Base-by-base conservation (phyloP, 176 grass and related monocot genomes). In the Eleusine coracana region DNA sequence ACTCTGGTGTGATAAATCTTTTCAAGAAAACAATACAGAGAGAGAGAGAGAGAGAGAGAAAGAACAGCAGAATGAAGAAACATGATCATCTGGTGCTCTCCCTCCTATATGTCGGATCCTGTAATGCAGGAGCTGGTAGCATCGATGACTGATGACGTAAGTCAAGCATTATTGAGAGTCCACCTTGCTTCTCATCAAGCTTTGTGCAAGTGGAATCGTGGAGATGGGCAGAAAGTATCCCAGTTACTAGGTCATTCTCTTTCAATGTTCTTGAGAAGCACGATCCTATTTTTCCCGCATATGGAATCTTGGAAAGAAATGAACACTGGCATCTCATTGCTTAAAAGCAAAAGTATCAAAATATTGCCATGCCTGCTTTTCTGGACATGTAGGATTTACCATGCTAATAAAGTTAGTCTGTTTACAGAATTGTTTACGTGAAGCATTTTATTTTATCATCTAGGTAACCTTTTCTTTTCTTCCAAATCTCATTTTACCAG, bases 181-280 rank as follows among this genome's bases (percentile, higher is more conserved):
- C 69, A 79, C 68, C 50, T 79, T 69, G 61, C 83, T 86, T 79
- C 40, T 74, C 41, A 34, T 38, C 88, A 61, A 83, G 41, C 84
- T 83, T 86, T 86, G 74, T 90, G 51, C 74, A 83, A 79, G 79
- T 83, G 63, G 74, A 79, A 78, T 83, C 13, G 5, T 85, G 82
- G 70, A 84, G 50, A 88, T 36, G 75, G n/a, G 23, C 58, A 61
- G 39, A 88, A 84, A 88, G 76, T 84, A 80, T 68, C 6, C 54
- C 34, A 75, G 49, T 75, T 89, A 63, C 76, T 85, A 50, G 10
- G 75, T 75, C 62, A 9, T 90, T 74, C 41, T 74, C 41, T 90
- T 78, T 73, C 79, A 82, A 0, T 86, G 83, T 86, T 71, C 28
- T 46, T 70, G 58, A 68, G 46, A 59, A 66, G 28, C 66, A 46